Evolutionary conservation across 768 basidiomycete genomes (phyloP), one percentile per base, ranked within the genome.

Genomic region (Zangia roseola): DNA sequence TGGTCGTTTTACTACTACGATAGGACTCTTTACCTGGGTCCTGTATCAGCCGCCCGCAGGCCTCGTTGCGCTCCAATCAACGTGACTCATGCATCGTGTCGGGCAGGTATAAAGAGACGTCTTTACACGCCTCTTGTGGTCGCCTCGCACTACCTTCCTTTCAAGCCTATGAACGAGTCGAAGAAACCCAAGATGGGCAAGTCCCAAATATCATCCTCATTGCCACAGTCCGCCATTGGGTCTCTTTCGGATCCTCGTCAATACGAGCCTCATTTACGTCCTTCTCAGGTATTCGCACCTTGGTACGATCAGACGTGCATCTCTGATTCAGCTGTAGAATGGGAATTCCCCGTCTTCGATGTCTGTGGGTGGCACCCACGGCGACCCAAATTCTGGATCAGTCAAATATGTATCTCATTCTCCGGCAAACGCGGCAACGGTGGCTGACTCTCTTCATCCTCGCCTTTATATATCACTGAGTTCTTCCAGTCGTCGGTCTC

Each of bases 261-360:
- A 45, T 48, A 50, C 30, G 25, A 57, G 20, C 14, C 43, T 16
- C 45, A 48, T 43, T 17, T 37, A 17, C 39, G 34, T 3, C 28
- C 28, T 43, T 40, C 52, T 23, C 53, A 55, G 50, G 62, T 65
- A 52, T 26, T 52, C n/a, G 14, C 38, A 36, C 40, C 9, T 40
- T 26, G 35, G 25, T 12, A 12, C 24, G 21, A 40, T 50, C 45
- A 33, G 10, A 14, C 23, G 20, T 42, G 45, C 45, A 44, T 23
- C 26, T 55, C 64, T 60, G 31, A 64, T 23, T 43, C 43, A 20
- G 26, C 36, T 21, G 17, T 42, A 65, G 64, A 50, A 49, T 14
- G 57, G 52, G 10, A 40, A 39, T 12, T 4, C 43, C 33, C n/a
- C 49, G 9, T 49, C 59, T 50, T 61, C 54, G 39, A 48, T 47